Conservation (phyloP, 257 asterid species). For the Nicotiana undulata region DNA sequence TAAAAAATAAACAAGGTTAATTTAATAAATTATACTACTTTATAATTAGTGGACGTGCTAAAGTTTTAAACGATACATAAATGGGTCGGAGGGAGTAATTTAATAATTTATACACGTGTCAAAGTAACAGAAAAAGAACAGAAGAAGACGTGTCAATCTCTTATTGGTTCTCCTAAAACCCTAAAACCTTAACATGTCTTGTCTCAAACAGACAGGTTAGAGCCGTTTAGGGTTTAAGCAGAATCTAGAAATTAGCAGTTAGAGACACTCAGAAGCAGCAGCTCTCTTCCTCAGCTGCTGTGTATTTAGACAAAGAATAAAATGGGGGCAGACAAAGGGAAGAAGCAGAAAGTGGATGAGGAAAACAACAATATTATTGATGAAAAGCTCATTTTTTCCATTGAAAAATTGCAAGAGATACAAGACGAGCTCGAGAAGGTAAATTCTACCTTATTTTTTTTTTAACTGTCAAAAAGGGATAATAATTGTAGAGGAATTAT, state of each 20-base stretch:
- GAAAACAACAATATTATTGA: slow-evolving; percentile 36
- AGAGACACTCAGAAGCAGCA: not conserved
- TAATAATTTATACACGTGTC: no score
- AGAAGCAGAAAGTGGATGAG: slow-evolving; percentile 54
- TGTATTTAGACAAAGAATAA: not conserved
- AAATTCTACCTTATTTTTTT: not conserved
- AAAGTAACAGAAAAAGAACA: no score
- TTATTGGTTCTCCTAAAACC: no score
- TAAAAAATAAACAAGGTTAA: no score
- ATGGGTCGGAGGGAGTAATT: no score
- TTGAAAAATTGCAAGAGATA: slow-evolving; percentile 59
- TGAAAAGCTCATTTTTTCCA: slow-evolving; percentile 42
- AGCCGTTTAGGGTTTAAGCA: slow-evolving; percentile 29
- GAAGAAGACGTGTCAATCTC: no score
- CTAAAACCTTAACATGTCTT: no score
- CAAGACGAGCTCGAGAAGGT: slow-evolving; percentile 71
- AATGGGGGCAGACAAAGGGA: slow-evolving; percentile 64
- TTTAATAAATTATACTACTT: no score
- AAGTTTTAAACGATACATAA: no score
- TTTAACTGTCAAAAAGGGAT: no score
- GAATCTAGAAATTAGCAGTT: not conserved
- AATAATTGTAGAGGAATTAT: not conserved
- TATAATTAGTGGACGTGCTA: no score
- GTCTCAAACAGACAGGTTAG: no score
- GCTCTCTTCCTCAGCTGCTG: not conserved